Conservation (phyloP, 2,329 filamentous ascomycete genomes). For the Aspergillus sp. region DNA sequence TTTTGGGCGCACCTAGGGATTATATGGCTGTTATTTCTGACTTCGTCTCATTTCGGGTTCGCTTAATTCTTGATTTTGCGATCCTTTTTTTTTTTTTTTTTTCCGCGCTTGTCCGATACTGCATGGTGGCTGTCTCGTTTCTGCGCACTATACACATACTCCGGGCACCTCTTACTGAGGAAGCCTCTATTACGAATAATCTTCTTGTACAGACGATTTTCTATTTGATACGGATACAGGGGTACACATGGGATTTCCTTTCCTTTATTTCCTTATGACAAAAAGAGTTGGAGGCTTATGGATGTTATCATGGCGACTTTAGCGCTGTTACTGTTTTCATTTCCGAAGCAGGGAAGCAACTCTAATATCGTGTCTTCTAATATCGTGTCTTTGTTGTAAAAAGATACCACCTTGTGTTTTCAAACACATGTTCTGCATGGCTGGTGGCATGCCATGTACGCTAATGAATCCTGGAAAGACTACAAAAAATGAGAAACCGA, state of each 20-base stretch:
- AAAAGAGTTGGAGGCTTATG: conserved; percentile 13
- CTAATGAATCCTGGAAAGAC: conserved; percentile 12
- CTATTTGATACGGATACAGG: conserved; percentile 10
- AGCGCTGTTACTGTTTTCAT: conserved; percentile 13
- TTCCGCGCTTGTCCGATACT: conserved; percentile 13
- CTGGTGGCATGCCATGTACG: conserved; percentile 17
- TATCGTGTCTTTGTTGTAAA: conserved; percentile 20
- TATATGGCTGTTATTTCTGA: conserved; percentile 24
- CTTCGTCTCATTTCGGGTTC: conserved; percentile 20
- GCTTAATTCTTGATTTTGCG: conserved; percentile 24
- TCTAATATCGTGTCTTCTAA: conserved; percentile 11
- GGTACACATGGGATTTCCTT: conserved; percentile 17
- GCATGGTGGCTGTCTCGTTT: conserved; percentile 33
- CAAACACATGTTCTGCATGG: conserved; percentile 1
- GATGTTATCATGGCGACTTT: conserved; percentile 12
- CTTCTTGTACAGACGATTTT: conserved; percentile 34
- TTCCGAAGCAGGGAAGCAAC: conserved; percentile 1
- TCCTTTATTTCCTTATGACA: conserved; percentile 10
- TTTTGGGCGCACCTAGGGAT: conserved; percentile 36
- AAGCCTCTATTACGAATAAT: conserved; percentile 26
- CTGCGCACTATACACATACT: conserved; percentile 20
- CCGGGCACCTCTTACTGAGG: conserved; percentile 13
- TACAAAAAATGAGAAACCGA: conserved; percentile 6
- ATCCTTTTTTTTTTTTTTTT: conserved; percentile 7
- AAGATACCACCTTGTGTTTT: conserved; percentile 29